A percentile compares a stretch with the other conserved stretches of the same genome.
Conservation (phyloP, 345 rosid genomes). For the thale cress (Arabidopsis thaliana) region DNA sequence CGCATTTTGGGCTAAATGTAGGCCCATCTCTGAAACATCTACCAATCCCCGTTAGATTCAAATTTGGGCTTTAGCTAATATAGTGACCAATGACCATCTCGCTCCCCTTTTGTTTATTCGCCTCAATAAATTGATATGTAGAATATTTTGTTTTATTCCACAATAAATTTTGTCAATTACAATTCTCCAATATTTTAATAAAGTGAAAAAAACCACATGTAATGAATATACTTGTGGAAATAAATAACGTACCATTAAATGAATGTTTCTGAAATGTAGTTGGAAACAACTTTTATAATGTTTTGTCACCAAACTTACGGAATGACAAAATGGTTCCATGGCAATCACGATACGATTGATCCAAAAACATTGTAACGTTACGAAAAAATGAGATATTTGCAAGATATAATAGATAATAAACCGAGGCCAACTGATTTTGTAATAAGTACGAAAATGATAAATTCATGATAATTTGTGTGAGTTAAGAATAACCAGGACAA, state of each 20-base stretch:
- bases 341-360: neutral
- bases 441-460: neutral
- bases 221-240: neutral
- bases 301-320: neutral
- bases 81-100: neutral
- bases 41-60: neutral
- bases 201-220: neutral
- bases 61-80: neutral
- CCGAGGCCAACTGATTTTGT: neutral
- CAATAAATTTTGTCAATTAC: neutral
- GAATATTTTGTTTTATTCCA: neutral
- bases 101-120: neutral
- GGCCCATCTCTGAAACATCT: neutral
- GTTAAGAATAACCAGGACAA: neutral
- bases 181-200: neutral
- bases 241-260: neutral
- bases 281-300: neutral
- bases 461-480: constrained; percentile 3
- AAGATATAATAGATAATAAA: neutral
- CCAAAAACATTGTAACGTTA: neutral
- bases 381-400: neutral
- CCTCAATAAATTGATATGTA: neutral
- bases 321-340: neutral
- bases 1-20: neutral
- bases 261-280: neutral